phyloP scores from a whole-genome alignment of 1,284 basidiomycete species.

The Cutaneotrichosporon dermatis region DNA sequence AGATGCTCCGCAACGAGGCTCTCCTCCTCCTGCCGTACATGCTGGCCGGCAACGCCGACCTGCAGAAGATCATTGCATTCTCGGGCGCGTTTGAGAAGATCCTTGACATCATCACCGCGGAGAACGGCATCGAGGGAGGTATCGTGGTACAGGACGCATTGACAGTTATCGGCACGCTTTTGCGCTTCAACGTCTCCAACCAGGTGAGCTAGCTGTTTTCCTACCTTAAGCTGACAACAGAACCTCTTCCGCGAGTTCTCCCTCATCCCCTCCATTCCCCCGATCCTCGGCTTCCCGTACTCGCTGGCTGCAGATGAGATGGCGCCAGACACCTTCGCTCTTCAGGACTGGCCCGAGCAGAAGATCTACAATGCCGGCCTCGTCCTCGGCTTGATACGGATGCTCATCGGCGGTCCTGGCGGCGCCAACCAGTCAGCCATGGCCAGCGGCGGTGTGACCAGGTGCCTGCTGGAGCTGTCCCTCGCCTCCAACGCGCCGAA shows the following conservation, averaged over 20 bases:
- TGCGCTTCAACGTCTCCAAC: slow-evolving; percentile 92
- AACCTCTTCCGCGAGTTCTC: slow-evolving; percentile 95
- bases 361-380: slow-evolving; percentile 74
- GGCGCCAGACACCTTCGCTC: slow-evolving; percentile 83
- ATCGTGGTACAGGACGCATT: slow-evolving; percentile 82
- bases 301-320: slow-evolving; percentile 59
- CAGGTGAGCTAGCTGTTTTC: slow-evolving; percentile 59
- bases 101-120: slow-evolving; percentile 78
- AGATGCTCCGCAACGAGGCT: slow-evolving; percentile 57
- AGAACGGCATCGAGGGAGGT: slow-evolving; percentile 89
- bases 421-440: slow-evolving; percentile 60
- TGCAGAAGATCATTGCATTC: slow-evolving; percentile 96
- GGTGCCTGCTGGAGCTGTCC: slow-evolving; percentile 80
- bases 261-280: slow-evolving; percentile 72
- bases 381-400: slow-evolving; percentile 67
- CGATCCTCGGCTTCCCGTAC: slow-evolving; percentile 80
- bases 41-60: slow-evolving; percentile 80
- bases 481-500: slow-evolving; percentile 89
- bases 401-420: slow-evolving; percentile 62
- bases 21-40: slow-evolving; percentile 78
- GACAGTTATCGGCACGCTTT: slow-evolving; percentile 73
- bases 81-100: slow-evolving; percentile 95
- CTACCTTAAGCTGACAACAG: slow-evolving; percentile 49
- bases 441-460: slow-evolving; percentile 60
- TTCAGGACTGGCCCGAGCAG: slow-evolving; percentile 94